These are phyloP conservation scores for Coccomyxa sp. DNA, from an alignment of 139 green algal species.

Conservation along the genomic window DNA sequence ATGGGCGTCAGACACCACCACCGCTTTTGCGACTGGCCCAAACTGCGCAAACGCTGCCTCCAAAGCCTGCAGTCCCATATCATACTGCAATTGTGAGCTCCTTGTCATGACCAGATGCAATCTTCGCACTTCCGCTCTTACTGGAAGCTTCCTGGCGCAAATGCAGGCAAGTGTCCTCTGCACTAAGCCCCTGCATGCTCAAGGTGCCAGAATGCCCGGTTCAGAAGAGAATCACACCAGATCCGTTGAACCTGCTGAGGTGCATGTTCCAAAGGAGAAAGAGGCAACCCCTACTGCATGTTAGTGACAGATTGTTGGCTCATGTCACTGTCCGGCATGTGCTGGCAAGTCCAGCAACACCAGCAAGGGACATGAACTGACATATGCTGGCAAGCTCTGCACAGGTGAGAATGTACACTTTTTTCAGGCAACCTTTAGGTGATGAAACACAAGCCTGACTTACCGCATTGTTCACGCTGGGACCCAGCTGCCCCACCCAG, in stretches of 20 bases:
- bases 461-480: background rate
- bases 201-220: background rate
- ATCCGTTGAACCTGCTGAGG: too few relatives aligned
- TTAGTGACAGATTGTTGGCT: background rate
- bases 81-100: background rate
- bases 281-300: background rate
- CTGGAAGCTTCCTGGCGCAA: background rate
- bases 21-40: background rate
- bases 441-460: too few relatives aligned
- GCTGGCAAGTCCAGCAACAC: background rate
- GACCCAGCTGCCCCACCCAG: background rate
- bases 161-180: too few relatives aligned
- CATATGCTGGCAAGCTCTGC: too few relatives aligned
- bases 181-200: background rate
- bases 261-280: too few relatives aligned
- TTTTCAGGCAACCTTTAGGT: too few relatives aligned
- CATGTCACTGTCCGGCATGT: background rate
- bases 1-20: background rate
- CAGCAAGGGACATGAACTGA: background rate
- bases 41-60: slow-evolving; percentile 2
- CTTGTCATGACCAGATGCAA: background rate
- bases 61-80: background rate
- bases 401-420: too few relatives aligned
- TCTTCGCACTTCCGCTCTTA: background rate
- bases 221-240: too few relatives aligned